Evolutionary conservation across 176 grass and related monocot species (phyloP).

Genomic region (Carex kokanica): DNA sequence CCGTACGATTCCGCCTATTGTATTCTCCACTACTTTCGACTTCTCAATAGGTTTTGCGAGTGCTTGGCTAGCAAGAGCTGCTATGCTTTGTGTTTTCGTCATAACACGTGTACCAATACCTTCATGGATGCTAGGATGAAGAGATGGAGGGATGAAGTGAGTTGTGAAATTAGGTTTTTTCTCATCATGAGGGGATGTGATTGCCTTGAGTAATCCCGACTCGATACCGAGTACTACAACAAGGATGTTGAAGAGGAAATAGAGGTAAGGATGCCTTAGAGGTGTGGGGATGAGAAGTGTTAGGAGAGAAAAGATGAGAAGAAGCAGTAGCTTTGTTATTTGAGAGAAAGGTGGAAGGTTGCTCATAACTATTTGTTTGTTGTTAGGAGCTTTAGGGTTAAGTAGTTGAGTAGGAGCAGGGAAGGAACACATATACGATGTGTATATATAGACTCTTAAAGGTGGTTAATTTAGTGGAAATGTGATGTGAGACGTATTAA

Average conservation of each 20-base stretch:
- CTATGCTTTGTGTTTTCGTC: conserved; percentile 1
- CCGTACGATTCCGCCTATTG: background rate
- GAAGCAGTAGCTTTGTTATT: conserved; percentile 35
- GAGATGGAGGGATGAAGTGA: background rate
- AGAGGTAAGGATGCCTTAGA: conserved; percentile 50
- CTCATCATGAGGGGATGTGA: conserved; percentile 31
- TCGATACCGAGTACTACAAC: conserved; percentile 47
- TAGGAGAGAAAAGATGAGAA: conserved; percentile 44
- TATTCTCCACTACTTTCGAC: background rate
- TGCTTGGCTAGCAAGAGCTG: conserved; percentile 6
- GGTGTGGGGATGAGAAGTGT: conserved; percentile 42
- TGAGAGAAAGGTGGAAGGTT: conserved; percentile 34
- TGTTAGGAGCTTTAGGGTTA: background rate
- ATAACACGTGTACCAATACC: background rate
- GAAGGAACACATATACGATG: background rate
- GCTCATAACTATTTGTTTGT: conserved; percentile 17
- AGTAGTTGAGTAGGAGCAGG: background rate
- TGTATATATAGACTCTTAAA: conserved; percentile 20
- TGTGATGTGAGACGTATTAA: background rate
- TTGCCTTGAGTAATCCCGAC: conserved; percentile 45
- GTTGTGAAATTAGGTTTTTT: conserved; percentile 14
- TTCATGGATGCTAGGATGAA: background rate
- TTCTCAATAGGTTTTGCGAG: background rate
- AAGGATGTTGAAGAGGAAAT: conserved; percentile 69
- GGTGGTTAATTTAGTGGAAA: background rate